Evolutionary conservation across 306 rosid species (phyloP).

Genomic region (Glycine tomentella): DNA sequence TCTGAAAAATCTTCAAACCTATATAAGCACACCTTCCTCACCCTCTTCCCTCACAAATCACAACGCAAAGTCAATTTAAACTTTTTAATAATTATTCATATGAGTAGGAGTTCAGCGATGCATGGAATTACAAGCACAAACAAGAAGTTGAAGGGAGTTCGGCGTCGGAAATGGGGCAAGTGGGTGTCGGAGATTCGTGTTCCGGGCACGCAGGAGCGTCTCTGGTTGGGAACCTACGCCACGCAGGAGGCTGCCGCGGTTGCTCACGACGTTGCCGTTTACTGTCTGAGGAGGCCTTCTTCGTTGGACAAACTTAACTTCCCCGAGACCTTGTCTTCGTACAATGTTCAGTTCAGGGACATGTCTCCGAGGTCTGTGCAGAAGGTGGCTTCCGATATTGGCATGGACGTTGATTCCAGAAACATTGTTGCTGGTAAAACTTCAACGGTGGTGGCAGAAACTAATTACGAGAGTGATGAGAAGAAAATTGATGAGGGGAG

Average conservation of each 20-base stretch:
- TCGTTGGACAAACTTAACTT: constrained; percentile 70
- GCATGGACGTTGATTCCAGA: constrained; percentile 85
- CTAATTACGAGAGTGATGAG: background rate
- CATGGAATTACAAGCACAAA: background rate
- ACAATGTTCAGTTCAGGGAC: background rate
- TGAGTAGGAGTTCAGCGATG: constrained; percentile 52
- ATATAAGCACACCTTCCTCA: background rate
- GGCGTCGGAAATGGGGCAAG: constrained; percentile 93
- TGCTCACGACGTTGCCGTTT: constrained; percentile 84
- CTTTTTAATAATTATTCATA: constrained; percentile 7
- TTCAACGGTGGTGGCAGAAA: background rate
- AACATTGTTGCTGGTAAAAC: constrained; percentile 22
- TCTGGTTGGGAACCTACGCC: constrained; percentile 84
- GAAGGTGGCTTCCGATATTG: constrained; percentile 79
- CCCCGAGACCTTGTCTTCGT: constrained; percentile 54
- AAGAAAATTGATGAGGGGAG: background rate
- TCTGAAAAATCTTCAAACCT: constrained; percentile 37
- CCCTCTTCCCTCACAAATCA: background rate
- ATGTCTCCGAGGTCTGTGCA: constrained; percentile 83
- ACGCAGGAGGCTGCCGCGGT: constrained; percentile 81
- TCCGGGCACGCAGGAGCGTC: constrained; percentile 66
- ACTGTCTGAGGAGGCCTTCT: constrained; percentile 63
- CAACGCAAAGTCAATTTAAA: no score
- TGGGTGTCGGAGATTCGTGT: constrained; percentile 94
- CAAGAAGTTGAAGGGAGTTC: constrained; percentile 74